Evolutionary conservation across 1,284 basidiomycete genomes (phyloP).

Genomic region (Singerocomus rubriflavus): DNA sequence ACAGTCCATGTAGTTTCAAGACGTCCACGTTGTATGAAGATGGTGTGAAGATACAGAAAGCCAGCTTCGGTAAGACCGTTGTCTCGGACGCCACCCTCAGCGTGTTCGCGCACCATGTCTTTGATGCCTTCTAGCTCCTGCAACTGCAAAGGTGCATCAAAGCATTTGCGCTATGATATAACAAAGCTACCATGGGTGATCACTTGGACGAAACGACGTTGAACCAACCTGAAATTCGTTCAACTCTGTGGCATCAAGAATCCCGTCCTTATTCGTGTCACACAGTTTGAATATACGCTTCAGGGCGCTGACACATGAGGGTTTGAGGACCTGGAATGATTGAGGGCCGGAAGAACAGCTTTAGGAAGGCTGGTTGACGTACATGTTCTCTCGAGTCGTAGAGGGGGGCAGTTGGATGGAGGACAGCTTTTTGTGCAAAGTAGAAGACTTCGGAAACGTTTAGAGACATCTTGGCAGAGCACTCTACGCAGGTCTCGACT

Average conservation of each 20-base stretch:
- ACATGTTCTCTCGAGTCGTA: slow-evolving; percentile 97
- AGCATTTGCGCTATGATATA: slow-evolving; percentile 78
- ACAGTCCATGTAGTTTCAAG: slow-evolving; percentile 99
- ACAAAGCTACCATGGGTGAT: slow-evolving; percentile 3
- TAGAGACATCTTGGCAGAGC: slow-evolving; percentile 83
- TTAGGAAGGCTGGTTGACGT: slow-evolving; percentile 10
- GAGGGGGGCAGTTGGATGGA: slow-evolving; percentile 94
- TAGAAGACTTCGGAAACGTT: slow-evolving; percentile 99
- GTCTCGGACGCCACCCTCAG: slow-evolving; percentile 63
- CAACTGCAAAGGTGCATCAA: slow-evolving; percentile 87
- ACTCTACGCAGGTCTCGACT: slow-evolving; percentile 98
- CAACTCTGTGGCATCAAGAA: slow-evolving; percentile 87
- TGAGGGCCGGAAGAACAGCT: slow-evolving; percentile 7
- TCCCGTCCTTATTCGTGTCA: slow-evolving; percentile 91
- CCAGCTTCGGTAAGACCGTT: slow-evolving; percentile 90
- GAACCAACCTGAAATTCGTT: slow-evolving; percentile 90
- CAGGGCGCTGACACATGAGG: slow-evolving; percentile 86
- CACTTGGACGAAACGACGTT: neutral
- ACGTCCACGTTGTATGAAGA: slow-evolving; percentile 94
- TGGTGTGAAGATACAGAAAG: slow-evolving; percentile 93
- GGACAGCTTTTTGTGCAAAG: slow-evolving; percentile 97
- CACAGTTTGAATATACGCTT: slow-evolving; percentile 95
- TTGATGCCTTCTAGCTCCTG: slow-evolving; percentile 93
- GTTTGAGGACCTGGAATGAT: slow-evolving; percentile 76
- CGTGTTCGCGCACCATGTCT: slow-evolving; percentile 78